Evolutionary conservation across 192 early-diverging fungal species (phyloP).

Genomic region (Linnemannia schmuckeri): DNA sequence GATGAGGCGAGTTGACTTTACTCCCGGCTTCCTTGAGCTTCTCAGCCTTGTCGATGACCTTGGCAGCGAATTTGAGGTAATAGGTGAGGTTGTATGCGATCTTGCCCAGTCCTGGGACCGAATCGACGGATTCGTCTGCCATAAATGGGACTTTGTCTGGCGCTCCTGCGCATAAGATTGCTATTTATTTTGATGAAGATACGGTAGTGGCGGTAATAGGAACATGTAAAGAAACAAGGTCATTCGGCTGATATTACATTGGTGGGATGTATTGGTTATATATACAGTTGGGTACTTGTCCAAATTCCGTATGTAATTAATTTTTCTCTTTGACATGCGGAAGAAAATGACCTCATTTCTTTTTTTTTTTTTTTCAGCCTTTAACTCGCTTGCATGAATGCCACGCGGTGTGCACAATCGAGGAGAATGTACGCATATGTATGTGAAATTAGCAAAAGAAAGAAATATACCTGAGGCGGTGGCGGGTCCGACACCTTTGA

Average conservation of each 20-base stretch:
- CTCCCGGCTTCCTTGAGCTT: conserved; percentile 23
- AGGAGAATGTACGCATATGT: too few relatives aligned
- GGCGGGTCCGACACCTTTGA: conserved; percentile 51
- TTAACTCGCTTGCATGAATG: too few relatives aligned
- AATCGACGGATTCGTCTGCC: conserved; percentile 56
- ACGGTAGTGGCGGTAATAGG: not conserved
- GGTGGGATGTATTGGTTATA: too few relatives aligned
- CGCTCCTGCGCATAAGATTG: conserved; percentile 42
- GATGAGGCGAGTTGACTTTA: conserved; percentile 27
- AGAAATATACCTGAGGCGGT: conserved; percentile 39
- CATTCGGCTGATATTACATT: too few relatives aligned
- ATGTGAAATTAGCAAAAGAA: too few relatives aligned
- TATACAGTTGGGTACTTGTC: too few relatives aligned
- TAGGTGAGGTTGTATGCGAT: conserved; percentile 48
- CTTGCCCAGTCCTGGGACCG: conserved; percentile 45
- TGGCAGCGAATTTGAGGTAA: conserved; percentile 49
- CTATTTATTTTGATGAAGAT: not conserved
- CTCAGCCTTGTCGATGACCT: conserved; percentile 40
- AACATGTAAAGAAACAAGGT: too few relatives aligned
- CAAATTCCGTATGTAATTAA: too few relatives aligned
- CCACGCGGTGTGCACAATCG: too few relatives aligned
- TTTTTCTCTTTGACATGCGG: too few relatives aligned
- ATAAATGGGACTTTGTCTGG: conserved; percentile 48
- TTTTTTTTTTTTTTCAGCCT: not conserved
- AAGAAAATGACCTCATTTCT: not conserved